These are phyloP conservation scores for Ormosia semicastrata DNA, from an alignment of 306 rosid genomes.

Conservation along the genomic window DNA sequence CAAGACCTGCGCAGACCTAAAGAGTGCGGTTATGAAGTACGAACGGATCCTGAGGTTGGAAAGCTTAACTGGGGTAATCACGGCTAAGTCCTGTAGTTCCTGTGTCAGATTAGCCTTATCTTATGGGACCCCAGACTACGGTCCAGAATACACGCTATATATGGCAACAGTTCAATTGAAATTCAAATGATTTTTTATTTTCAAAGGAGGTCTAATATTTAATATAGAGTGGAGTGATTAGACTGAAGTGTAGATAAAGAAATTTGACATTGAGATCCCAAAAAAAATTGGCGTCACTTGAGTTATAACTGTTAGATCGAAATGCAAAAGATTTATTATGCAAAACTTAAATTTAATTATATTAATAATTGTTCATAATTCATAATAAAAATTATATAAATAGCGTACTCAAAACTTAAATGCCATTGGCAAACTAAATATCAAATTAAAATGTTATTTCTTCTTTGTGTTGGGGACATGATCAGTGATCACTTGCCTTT, in stretches of 20 bases:
- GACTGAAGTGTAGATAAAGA: not conserved
- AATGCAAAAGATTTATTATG: not conserved
- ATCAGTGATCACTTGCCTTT: constrained; percentile 4
- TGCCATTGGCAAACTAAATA: not conserved
- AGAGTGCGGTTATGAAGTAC: no score
- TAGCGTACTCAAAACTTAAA: not conserved
- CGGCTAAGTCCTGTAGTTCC: no score
- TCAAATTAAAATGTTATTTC: constrained; percentile 9
- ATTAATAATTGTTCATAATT: not conserved
- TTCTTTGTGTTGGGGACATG: not conserved
- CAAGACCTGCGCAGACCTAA: no score
- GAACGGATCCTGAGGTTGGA: no score
- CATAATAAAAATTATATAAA: not conserved
- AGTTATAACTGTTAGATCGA: not conserved
- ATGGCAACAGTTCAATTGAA: no score
- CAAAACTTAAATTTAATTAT: not conserved
- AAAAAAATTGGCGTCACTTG: no score
- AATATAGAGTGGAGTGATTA: not conserved
- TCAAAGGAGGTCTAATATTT: not conserved
- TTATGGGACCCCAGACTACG: no score
- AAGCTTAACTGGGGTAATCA: no score
- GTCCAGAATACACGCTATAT: no score
- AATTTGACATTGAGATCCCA: not conserved
- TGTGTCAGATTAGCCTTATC: no score
- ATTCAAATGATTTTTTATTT: not conserved